Percentiles rank a stretch among this genome's conserved stretches.
phyloP scores from a whole-genome alignment of 192 early-diverging fungal genomes.

The Endogone sp. region DNA sequence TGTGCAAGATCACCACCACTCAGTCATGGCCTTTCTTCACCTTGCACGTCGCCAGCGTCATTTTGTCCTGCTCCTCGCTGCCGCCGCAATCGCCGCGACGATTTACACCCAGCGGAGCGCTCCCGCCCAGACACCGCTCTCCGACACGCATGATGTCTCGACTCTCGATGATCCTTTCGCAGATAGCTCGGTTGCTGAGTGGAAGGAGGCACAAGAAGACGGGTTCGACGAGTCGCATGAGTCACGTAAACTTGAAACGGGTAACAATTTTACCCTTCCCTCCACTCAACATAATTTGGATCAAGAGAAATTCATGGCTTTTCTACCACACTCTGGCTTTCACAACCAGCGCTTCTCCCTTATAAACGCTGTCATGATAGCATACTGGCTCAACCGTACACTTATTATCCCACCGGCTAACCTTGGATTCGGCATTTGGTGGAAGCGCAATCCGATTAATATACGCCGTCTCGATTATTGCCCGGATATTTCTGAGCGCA shows the following conservation, averaged over 20 bases:
- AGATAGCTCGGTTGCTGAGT: no score
- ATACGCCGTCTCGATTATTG: conserved; percentile 14
- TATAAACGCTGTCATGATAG: conserved; percentile 41
- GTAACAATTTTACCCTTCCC: no score
- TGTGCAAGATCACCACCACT: neutral
- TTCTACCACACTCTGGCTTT: conserved; percentile 49
- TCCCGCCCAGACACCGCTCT: no score
- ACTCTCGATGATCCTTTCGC: no score
- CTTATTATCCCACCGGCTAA: conserved; percentile 42
- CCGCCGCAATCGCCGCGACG: neutral
- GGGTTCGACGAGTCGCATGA: no score
- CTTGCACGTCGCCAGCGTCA: neutral
- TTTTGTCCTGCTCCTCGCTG: neutral
- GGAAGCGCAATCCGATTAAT: conserved; percentile 4
- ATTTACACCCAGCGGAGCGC: no score
- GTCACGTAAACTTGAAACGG: no score
- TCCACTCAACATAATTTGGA: no score
- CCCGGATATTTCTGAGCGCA: neutral
- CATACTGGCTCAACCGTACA: conserved; percentile 43
- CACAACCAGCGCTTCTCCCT: conserved; percentile 51
- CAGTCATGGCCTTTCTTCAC: neutral
- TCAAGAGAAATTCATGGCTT: conserved; percentile 41
- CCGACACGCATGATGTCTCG: no score
- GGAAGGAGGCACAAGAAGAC: no score
- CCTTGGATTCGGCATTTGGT: conserved; percentile 24